These are phyloP conservation scores for Uronychia binucleata DNA, from an alignment of 73 alveolate genomes.

Conservation along the genomic window DNA sequence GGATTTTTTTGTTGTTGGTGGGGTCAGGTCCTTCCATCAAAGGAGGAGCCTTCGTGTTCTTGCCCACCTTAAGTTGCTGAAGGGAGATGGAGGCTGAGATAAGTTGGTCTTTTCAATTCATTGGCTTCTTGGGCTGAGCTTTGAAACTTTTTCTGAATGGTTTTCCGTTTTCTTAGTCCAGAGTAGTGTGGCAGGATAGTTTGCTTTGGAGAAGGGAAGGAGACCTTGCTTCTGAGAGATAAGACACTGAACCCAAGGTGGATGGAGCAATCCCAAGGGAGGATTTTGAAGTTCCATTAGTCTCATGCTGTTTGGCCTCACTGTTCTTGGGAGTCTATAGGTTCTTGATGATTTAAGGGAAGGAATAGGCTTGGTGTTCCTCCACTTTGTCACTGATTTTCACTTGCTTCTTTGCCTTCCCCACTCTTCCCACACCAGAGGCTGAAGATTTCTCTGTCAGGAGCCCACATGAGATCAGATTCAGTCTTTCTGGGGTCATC, in stretches of 20 bases:
- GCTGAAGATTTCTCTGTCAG: not conserved
- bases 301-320: too few species aligned
- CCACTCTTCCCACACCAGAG: not conserved
- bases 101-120: not conserved
- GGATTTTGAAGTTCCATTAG: too few species aligned
- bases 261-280: too few species aligned
- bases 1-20: not conserved
- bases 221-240: too few species aligned
- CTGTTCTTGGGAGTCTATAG: too few species aligned
- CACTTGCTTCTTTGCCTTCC: not conserved
- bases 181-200: too few species aligned
- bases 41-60: not conserved
- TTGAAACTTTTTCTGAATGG: not conserved
- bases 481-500: not conserved
- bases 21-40: not conserved
- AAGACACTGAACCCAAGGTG: too few species aligned
- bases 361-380: too few species aligned
- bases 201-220: too few species aligned
- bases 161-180: too few species aligned
- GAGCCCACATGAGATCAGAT: not conserved
- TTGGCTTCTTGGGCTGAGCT: not conserved
- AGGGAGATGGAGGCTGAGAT: not conserved
- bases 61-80: not conserved
- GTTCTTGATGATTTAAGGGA: too few species aligned
- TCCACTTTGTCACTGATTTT: too few species aligned